phyloP scores from a whole-genome alignment of 371 early-diverging fungal genomes.

The Saksenaea oblongispora region DNA sequence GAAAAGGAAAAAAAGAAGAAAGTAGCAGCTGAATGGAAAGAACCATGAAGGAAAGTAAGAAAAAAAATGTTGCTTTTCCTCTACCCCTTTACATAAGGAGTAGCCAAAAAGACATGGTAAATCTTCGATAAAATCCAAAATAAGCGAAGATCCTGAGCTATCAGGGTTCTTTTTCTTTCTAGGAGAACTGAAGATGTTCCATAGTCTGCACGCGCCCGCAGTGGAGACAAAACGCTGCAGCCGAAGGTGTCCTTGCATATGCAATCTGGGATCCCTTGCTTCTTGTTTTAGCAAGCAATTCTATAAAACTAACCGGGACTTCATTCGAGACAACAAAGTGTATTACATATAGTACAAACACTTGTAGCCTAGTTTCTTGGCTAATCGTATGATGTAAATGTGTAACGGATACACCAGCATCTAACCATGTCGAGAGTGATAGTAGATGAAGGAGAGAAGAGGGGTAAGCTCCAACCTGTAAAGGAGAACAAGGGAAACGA shows the following conservation, averaged over 20 bases:
- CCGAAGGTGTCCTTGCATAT: slow-evolving; percentile 4
- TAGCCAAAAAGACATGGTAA: not conserved
- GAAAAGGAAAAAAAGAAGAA: slow-evolving; percentile 6
- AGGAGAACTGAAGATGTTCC: slow-evolving; percentile 3
- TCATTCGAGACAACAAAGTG: not conserved
- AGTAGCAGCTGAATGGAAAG: not conserved
- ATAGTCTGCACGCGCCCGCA: slow-evolving; percentile 6
- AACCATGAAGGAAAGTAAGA: slow-evolving; percentile 1
- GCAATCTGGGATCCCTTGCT: not conserved
- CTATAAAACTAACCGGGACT: not conserved
- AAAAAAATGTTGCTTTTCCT: slow-evolving; percentile 6
- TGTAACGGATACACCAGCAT: too few species aligned
- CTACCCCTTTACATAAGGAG: slow-evolving; percentile 3
- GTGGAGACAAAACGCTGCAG: slow-evolving; percentile 6
- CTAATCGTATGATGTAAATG: not conserved
- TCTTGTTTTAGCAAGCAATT: not conserved
- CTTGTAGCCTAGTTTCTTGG: not conserved
- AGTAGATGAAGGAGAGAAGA: not conserved
- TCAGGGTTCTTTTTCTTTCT: slow-evolving; percentile 5
- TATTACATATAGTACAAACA: not conserved
- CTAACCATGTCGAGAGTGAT: not conserved
- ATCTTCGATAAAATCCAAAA: slow-evolving; percentile 3
- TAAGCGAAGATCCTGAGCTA: slow-evolving; percentile 3
- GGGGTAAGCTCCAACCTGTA: not conserved
- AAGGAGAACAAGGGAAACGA: slow-evolving; percentile 3